Percentiles rank a stretch among this genome's conserved stretches.
Evolutionary conservation across 2,329 filamentous ascomycete genomes (phyloP).

Genomic region (Neofusicoccum umdonicola): DNA sequence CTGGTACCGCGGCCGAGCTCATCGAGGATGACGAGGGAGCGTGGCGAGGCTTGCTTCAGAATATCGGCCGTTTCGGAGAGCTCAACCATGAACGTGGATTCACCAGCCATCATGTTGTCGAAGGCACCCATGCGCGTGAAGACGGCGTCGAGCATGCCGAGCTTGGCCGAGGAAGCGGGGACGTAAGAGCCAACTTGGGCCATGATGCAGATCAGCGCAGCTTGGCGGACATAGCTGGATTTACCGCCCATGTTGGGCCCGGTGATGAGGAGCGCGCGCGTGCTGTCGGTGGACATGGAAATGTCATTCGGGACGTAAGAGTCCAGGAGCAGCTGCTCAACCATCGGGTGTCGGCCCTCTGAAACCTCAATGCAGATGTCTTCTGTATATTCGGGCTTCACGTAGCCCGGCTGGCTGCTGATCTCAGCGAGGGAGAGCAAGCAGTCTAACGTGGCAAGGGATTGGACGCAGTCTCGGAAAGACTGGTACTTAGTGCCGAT

Average conservation of each 20-base stretch:
- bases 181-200: conserved; percentile 94
- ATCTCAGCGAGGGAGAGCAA: conserved; percentile 82
- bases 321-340: conserved; percentile 82
- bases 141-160: conserved; percentile 87
- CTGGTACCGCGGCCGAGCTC: conserved; percentile 91
- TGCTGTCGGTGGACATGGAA: conserved; percentile 54
- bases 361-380: conserved; percentile 67
- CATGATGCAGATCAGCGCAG: conserved; percentile 89
- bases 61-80: conserved; percentile 90
- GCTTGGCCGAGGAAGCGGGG: conserved; percentile 68
- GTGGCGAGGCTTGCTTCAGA: conserved; percentile 79
- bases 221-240: conserved; percentile 91
- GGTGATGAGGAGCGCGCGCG: conserved; percentile 81
- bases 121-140: conserved; percentile 94
- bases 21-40: conserved; percentile 86
- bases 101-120: conserved; percentile 92
- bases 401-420: conserved; percentile 82
- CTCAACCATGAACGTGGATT: conserved; percentile 98
- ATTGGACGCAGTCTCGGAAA: conserved; percentile 82
- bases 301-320: conserved; percentile 91
- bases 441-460: conserved; percentile 84
- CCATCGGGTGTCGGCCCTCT: conserved; percentile 87
- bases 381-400: conserved; percentile 68
- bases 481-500: conserved; percentile 84
- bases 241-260: conserved; percentile 99